Conservation (phyloP, 1,284 basidiomycete genomes). For the Vanrija pseudolonga region DNA sequence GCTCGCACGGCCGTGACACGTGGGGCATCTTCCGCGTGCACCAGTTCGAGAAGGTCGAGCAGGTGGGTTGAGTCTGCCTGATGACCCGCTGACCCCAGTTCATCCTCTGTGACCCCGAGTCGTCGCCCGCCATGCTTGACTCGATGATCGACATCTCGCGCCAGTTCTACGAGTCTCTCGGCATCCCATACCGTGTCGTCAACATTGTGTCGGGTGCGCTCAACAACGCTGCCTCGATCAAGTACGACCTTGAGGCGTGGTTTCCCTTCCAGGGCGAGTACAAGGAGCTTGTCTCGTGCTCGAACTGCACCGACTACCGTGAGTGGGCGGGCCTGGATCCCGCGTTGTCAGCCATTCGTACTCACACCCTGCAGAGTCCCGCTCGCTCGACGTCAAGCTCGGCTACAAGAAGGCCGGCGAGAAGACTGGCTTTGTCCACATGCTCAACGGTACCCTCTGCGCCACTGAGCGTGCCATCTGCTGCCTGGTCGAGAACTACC, state of each 20-base stretch:
- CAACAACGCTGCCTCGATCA: constrained; percentile 94
- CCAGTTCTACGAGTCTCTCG: constrained; percentile 92
- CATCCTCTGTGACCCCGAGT: constrained; percentile 87
- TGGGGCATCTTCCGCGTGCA: constrained; percentile 99
- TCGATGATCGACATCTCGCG: constrained; percentile 84
- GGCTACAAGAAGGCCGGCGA: constrained; percentile 81
- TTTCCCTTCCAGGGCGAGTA: constrained; percentile 96
- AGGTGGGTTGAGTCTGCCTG: constrained; percentile 42
- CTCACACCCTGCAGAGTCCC: constrained; percentile 57
- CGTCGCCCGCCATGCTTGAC: constrained; percentile 92
- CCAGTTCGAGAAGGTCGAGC: constrained; percentile 98
- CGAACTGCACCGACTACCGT: constrained; percentile 95
- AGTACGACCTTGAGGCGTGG: constrained; percentile 98
- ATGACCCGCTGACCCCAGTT: constrained; percentile 58
- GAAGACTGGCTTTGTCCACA: constrained; percentile 89
- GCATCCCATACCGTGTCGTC: constrained; percentile 85
- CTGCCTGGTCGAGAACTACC: constrained; percentile 98
- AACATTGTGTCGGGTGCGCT: constrained; percentile 95
- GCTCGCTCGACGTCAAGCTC: constrained; percentile 82
- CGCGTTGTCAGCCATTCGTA: constrained; percentile 49
- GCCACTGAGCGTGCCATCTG: constrained; percentile 95
- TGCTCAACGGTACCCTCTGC: constrained; percentile 96
- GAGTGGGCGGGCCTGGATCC: constrained; percentile 45
- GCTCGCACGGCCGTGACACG: constrained; percentile 93
- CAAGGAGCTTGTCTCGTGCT: constrained; percentile 91